A percentile compares a stretch with the other conserved stretches of the same genome.
Conservation (phyloP, 768 basidiomycete species). For the Terana coerulea region DNA sequence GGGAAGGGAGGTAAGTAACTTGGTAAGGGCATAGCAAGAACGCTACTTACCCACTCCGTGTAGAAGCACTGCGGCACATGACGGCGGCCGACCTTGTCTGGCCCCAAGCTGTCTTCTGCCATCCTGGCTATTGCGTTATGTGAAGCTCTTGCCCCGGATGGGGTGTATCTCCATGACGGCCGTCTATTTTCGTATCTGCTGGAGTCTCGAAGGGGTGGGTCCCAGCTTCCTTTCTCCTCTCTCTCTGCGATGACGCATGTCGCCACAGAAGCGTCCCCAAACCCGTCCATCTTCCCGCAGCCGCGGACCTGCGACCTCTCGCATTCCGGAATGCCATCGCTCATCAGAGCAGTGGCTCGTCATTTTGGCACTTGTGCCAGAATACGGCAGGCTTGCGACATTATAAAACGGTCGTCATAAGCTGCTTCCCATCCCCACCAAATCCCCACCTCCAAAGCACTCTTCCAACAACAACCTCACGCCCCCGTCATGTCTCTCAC, state of each 20-base stretch:
- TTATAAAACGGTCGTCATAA: too few species aligned
- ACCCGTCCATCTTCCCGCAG: neutral
- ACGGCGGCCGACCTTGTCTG: neutral
- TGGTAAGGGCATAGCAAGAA: too few species aligned
- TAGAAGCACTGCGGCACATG: neutral
- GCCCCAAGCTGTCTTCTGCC: neutral
- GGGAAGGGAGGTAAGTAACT: too few species aligned
- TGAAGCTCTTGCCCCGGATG: slow-evolving; percentile 1
- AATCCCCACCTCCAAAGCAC: neutral
- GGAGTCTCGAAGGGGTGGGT: neutral
- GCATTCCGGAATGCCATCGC: too few species aligned
- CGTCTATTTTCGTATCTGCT: slow-evolving; percentile 1
- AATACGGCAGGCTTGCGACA: neutral
- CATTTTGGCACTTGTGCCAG: neutral
- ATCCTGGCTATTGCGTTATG: neutral
- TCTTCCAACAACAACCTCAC: neutral
- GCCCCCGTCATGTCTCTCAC: slow-evolving; percentile 12
- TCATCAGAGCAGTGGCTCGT: neutral
- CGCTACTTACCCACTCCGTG: too few species aligned
- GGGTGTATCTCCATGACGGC: neutral
- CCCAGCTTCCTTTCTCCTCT: neutral
- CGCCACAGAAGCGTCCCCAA: neutral
- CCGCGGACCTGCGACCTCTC: neutral
- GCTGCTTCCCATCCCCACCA: neutral
- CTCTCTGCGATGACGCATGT: neutral